Evolutionary conservation across 1,284 basidiomycete species (phyloP).

Genomic region (Cutaneotrichosporon sp.): DNA sequence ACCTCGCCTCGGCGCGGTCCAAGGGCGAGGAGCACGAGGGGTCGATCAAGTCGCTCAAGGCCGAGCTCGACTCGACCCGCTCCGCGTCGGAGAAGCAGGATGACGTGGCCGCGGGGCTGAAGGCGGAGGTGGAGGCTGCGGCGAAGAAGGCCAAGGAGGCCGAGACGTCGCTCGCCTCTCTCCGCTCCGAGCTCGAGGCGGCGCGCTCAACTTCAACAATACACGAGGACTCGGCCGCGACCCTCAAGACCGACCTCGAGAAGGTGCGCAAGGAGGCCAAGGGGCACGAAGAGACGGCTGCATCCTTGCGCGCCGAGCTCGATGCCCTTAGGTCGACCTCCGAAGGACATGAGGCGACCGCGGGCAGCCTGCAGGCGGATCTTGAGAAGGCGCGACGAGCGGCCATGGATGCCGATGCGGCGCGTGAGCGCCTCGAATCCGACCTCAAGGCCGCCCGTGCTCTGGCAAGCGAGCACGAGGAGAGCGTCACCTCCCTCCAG

Average conservation of each 20-base stretch:
- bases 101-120: constrained; percentile 4
- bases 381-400: not conserved
- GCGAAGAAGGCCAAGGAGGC: not conserved
- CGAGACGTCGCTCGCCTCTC: constrained; percentile 1
- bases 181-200: constrained; percentile 15
- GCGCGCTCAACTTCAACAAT: constrained; percentile 8
- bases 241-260: constrained; percentile 14
- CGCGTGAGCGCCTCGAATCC: not conserved
- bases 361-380: constrained; percentile 4
- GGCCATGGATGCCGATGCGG: constrained; percentile 9
- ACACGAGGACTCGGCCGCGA: constrained; percentile 8
- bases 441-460: constrained; percentile 17
- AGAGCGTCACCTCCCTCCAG: constrained; percentile 6
- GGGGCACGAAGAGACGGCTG: constrained; percentile 11
- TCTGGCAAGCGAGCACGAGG: constrained; percentile 8
- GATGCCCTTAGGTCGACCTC: not conserved
- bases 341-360: constrained; percentile 10
- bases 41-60: not conserved
- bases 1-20: constrained; percentile 6
- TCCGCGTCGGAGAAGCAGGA: constrained; percentile 13
- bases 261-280: constrained; percentile 1
- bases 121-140: constrained; percentile 6
- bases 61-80: constrained; percentile 13
- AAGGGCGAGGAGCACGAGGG: constrained; percentile 14
- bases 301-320: constrained; percentile 7